Base-by-base conservation (phyloP, 2,329 filamentous ascomycete genomes). In the Colletotrichum siamense region DNA sequence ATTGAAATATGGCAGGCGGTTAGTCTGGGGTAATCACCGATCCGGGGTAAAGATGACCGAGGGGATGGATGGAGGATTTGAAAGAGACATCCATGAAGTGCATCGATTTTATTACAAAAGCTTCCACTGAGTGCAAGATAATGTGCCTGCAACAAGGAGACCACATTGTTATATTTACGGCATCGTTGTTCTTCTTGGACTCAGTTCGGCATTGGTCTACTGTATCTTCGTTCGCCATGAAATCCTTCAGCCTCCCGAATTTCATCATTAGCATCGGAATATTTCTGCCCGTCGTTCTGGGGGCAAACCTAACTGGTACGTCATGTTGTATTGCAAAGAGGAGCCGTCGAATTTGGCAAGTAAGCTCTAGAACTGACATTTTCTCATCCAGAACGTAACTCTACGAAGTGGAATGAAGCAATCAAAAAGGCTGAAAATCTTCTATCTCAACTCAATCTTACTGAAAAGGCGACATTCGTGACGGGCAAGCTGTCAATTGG, bases 391-490 rank as follows among this genome's bases (percentile, higher is more conserved):
- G 52, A 57, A 5, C 52, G 52, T 9, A 28, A 26, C 52, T 16
- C 26, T 16, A 18, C 22, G 10, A 57, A 57, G 26, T 57, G 52
- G 24, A 26, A 57, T 4, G 52, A 57, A 57, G 52, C 52, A 9
- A 12, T 57, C 8, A 2, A 8, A 57, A 57, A 13, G 9, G 39
- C 39, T 3, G 39, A 44, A 18, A n/a, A 44, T 8, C 18, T 44
- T 44, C 5, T 44, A 3, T 44, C 88, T 34, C 90, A 91, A 81
- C 93, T 98, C 88, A 94, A 91, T 16, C 87, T 95, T 61, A 86
- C 91, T 3, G 94, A 97, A 83, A 98, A 97, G 85, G 90, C 96
- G 80, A 94, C 93, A 80, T 89, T 96, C 73, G 95, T 95, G 5
- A 95, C 94, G 0, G 95, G 95, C 13, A 22, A 22, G 7, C 91